Evolutionary conservation across 495 filamentous ascomycete species (phyloP).

Genomic region (Neurospora africana): DNA sequence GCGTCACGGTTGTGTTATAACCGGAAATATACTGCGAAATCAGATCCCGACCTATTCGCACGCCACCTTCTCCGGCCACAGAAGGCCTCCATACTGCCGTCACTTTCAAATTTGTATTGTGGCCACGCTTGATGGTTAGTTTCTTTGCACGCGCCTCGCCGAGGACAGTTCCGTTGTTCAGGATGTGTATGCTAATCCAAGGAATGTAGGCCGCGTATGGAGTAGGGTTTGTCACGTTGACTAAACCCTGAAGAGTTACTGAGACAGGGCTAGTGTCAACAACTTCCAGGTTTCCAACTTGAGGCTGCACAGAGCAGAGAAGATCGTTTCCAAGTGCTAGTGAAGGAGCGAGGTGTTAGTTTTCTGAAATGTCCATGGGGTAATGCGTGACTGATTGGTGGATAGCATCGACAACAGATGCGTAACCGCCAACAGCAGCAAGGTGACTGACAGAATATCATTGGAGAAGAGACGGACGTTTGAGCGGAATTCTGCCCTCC

Average conservation of each 20-base stretch:
- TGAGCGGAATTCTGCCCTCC: slow-evolving; percentile 73
- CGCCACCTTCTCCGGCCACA: slow-evolving; percentile 47
- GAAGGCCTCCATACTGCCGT: slow-evolving; percentile 64
- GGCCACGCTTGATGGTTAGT: slow-evolving; percentile 50
- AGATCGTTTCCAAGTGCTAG: slow-evolving; percentile 28
- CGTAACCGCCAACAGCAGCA: slow-evolving; percentile 5
- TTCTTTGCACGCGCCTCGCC: slow-evolving; percentile 60
- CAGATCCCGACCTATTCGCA: slow-evolving; percentile 54
- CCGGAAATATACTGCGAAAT: slow-evolving; percentile 83
- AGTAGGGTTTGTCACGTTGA: slow-evolving; percentile 87
- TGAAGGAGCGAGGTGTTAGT: slow-evolving; percentile 5
- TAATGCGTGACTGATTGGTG: background rate
- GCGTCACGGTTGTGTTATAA: slow-evolving; percentile 64
- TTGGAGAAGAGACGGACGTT: slow-evolving; percentile 55
- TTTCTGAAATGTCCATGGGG: background rate
- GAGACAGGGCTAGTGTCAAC: slow-evolving; percentile 56
- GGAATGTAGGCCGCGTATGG: slow-evolving; percentile 71
- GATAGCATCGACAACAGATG: background rate
- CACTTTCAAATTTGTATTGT: slow-evolving; percentile 62
- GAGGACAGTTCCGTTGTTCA: slow-evolving; percentile 61
- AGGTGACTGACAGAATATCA: slow-evolving; percentile 40
- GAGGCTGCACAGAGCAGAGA: slow-evolving; percentile 45
- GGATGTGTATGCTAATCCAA: slow-evolving; percentile 61
- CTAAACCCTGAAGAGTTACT: slow-evolving; percentile 51
- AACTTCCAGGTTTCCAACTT: slow-evolving; percentile 54